Percentiles rank a stretch among this genome's conserved stretches.
These are phyloP conservation scores for Penicillium hordei DNA, from an alignment of 2,329 filamentous ascomycete species.

Conservation along the genomic window DNA sequence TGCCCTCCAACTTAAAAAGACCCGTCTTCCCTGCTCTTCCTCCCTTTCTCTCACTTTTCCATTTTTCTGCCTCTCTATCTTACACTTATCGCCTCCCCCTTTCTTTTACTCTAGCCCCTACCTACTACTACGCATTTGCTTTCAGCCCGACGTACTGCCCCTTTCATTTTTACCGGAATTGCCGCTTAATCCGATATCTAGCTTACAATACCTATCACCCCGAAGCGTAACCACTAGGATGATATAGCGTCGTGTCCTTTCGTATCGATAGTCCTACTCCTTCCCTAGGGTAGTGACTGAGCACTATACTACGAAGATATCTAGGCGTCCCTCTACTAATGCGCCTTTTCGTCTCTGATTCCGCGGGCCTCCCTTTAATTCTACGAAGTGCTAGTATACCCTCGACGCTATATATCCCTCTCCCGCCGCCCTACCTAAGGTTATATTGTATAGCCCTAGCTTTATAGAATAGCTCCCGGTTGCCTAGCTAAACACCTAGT, in stretches of 20 bases:
- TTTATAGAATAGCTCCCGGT: slow-evolving; percentile 4
- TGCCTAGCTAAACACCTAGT: too few relatives aligned
- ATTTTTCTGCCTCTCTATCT: neutral
- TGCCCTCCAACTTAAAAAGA: too few relatives aligned
- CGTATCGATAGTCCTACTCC: neutral
- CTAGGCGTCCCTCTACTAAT: neutral
- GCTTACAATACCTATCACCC: neutral
- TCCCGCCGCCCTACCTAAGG: slow-evolving; percentile 8
- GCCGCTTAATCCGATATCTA: neutral
- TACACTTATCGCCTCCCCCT: slow-evolving; percentile 1
- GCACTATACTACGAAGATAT: neutral
- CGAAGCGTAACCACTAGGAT: neutral
- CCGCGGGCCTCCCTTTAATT: neutral
- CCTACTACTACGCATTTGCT: neutral
- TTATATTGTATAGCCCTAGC: slow-evolving; percentile 14
- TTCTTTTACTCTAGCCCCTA: slow-evolving; percentile 2
- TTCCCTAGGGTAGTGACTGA: slow-evolving; percentile 1
- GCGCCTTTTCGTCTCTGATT: slow-evolving; percentile 1
- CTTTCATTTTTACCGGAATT: slow-evolving; percentile 3
- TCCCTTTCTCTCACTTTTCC: neutral
- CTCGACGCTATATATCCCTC: slow-evolving; percentile 7
- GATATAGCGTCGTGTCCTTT: neutral
- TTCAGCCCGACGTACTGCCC: slow-evolving; percentile 11
- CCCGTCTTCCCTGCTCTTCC: too few relatives aligned
- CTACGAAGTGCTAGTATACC: neutral